Evolutionary conservation across 768 basidiomycete genomes (phyloP), one percentile per base, ranked within the genome.

Genomic region (Termitomyces sp.): DNA sequence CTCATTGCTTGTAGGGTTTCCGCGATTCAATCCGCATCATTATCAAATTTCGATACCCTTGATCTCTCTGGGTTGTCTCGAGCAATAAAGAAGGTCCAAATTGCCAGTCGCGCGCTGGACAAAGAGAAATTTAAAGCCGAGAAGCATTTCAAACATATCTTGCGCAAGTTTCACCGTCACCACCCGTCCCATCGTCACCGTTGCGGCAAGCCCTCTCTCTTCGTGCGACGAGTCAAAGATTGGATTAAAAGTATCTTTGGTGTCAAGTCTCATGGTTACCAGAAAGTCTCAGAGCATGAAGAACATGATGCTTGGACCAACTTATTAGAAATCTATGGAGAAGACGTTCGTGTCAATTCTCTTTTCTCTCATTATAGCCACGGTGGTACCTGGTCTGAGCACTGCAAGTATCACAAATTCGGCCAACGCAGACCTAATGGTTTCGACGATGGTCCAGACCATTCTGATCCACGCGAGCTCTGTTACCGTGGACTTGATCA

Each of bases 111-210:
- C 13, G 71, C 74, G 57, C 78, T 89, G 36, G 87, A 89, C 61
- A 66, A 69, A 16, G 86, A 88, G 69, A 88, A 87, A 63, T 56
- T 28, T 3, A 71, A 73, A 20, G 86, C 84, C 1, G 84, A 85
- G 68, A 67, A 76, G 57, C 72, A 75, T 37, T 78, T 88, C 64
- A 73, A 67, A 58, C 73, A 75, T 55, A 70, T 84, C 22, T 62
- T 86, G 26, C 74, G 67, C 56, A 72, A 72, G 57, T 64, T 78
- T 26, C 72, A 63, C 34, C 66, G 68, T 28, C 70, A 64, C 28
- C 28, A 45, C n/a, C 26, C 2, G 34, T 68, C 64, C 10, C 68
- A 65, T 24, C 60, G 37, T 29, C 58, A 67, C 15, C 50, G 24
- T 22, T 70, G 70, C 51, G 61, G 63, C 31, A 62, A 62, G 37